These are phyloP conservation scores for Botrytis fabae DNA, from an alignment of 2,329 filamentous ascomycete species.

Conservation along the genomic window DNA sequence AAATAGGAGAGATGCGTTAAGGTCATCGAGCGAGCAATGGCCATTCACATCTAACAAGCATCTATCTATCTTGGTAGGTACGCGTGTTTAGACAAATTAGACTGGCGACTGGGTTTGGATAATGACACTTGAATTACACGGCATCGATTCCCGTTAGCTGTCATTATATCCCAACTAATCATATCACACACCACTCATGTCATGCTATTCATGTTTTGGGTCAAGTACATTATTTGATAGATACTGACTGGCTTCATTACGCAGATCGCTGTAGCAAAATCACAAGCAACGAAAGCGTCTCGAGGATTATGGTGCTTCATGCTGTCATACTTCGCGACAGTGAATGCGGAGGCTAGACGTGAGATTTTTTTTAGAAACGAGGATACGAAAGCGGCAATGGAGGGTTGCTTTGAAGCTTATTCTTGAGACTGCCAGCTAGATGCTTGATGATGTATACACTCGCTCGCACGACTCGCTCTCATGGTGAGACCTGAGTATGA, in stretches of 20 bases:
- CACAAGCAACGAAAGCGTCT: background rate
- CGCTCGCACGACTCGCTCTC: background rate
- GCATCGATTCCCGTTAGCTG: background rate
- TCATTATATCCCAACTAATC: background rate
- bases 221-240: background rate
- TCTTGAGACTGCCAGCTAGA: background rate
- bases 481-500: conserved; percentile 9
- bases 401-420: conserved; percentile 18
- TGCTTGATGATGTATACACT: background rate
- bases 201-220: background rate
- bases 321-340: conserved; percentile 6
- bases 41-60: background rate
- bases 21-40: background rate
- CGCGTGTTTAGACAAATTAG: background rate
- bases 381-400: background rate
- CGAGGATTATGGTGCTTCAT: background rate
- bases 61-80: background rate
- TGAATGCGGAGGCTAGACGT: conserved; percentile 8
- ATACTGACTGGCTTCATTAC: background rate
- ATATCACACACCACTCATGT: background rate
- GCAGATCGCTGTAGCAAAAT: background rate
- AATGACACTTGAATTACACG: conserved; percentile 6
- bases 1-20: background rate
- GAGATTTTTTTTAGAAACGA: conserved; percentile 19
- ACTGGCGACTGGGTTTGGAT: background rate